These are phyloP conservation scores for Pythium pectinolyticum DNA, from an alignment of 352 stramenopile species.

Conservation along the genomic window DNA sequence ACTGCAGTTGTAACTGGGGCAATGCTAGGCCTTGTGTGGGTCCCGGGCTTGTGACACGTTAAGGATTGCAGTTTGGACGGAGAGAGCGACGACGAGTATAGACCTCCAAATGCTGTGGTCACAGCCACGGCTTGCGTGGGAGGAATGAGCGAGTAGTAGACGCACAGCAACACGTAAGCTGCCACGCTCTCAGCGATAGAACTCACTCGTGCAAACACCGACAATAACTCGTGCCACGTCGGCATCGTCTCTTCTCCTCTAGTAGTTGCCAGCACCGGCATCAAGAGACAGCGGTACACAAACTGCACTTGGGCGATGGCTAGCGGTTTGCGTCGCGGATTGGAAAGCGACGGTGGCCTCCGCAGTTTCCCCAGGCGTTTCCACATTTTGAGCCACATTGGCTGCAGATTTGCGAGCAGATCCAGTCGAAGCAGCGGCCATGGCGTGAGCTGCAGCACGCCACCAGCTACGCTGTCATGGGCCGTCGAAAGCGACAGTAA, in stretches of 20 bases:
- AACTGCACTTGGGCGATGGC: constrained; percentile 39
- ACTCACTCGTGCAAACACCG: constrained; percentile 36
- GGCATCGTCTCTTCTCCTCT: background rate
- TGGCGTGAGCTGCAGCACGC: constrained; percentile 32
- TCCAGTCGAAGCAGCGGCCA: constrained; percentile 63
- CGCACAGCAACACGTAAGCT: constrained; percentile 44
- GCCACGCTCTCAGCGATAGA: constrained; percentile 48
- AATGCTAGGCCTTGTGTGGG: no score
- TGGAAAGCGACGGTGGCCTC: background rate
- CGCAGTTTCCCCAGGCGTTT: constrained; percentile 44
- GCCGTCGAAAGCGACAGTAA: constrained; percentile 40
- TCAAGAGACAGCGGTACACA: constrained; percentile 33
- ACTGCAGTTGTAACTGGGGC: background rate
- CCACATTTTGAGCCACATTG: constrained; percentile 40
- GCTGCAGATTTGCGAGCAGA: constrained; percentile 33
- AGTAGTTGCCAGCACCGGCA: constrained; percentile 2
- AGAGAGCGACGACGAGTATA: background rate
- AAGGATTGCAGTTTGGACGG: background rate
- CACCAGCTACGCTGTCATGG: constrained; percentile 23
- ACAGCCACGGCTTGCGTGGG: no score
- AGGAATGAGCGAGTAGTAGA: constrained; percentile 29
- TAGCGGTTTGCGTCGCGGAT: constrained; percentile 24
- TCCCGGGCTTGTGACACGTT: background rate
- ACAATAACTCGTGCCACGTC: constrained; percentile 1
- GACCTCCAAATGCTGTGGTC: background rate